Conservation (phyloP, 2,329 filamentous ascomycete genomes). For the Calonectria pseudoreteaudii region DNA sequence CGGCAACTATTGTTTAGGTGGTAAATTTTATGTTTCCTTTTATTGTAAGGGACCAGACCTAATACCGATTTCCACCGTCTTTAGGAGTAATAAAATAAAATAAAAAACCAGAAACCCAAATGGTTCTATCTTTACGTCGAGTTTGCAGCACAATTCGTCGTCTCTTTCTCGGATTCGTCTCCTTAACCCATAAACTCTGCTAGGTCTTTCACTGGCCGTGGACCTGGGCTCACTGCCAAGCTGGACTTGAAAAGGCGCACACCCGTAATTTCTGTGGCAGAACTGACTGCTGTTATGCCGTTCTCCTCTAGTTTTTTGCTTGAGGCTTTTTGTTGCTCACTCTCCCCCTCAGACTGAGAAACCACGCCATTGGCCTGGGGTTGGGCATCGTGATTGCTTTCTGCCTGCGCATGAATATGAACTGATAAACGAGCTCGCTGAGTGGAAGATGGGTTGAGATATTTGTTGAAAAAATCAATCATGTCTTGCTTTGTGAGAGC, state of each 20-base stretch:
- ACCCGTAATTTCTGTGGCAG: conserved; percentile 75
- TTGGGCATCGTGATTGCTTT: conserved; percentile 59
- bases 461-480: conserved; percentile 80
- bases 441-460: conserved; percentile 79
- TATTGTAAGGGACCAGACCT: too few relatives aligned
- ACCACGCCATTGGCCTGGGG: background rate
- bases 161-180: background rate
- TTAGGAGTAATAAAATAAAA: background rate
- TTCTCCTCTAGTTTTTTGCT: conserved; percentile 50
- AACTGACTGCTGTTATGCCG: conserved; percentile 54
- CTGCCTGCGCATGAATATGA: conserved; percentile 81
- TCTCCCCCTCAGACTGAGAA: background rate
- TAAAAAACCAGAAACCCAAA: background rate
- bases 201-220: conserved; percentile 79
- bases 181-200: conserved; percentile 66
- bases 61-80: background rate
- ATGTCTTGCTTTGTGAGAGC: conserved; percentile 83
- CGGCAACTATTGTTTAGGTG: background rate
- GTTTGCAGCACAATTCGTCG: background rate
- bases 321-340: background rate
- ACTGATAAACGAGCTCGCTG: conserved; percentile 85
- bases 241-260: conserved; percentile 84
- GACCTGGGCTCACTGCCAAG: conserved; percentile 77
- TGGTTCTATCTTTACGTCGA: background rate
- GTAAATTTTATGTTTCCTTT: background rate